These are phyloP conservation scores for Aspergillus pseudoviridinutans DNA, from an alignment of 2,329 filamentous ascomycete species.

Conservation along the genomic window DNA sequence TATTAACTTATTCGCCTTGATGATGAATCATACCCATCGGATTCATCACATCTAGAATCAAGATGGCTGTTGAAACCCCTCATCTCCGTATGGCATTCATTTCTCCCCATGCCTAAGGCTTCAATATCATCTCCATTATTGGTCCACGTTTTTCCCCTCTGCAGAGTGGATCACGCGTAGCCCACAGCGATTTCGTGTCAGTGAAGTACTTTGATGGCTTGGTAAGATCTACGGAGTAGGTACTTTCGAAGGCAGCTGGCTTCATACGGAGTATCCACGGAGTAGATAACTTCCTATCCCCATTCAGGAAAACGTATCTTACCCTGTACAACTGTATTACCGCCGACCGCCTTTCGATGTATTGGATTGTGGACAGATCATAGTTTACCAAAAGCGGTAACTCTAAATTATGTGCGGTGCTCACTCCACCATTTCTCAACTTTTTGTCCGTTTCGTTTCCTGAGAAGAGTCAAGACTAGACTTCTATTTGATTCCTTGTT, in stretches of 20 bases:
- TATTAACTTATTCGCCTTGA: neutral
- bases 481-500: constrained; percentile 8
- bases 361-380: neutral
- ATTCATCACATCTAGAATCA: neutral
- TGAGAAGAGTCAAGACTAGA: neutral
- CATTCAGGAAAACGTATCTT: neutral
- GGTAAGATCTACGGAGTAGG: neutral
- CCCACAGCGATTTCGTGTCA: constrained; percentile 2
- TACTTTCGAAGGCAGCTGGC: neutral
- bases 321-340: neutral
- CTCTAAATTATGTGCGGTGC: neutral
- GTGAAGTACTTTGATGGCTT: neutral
- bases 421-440: neutral
- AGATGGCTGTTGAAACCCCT: constrained; percentile 1
- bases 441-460: neutral
- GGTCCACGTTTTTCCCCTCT: constrained; percentile 19
- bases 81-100: neutral
- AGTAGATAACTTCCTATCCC: neutral
- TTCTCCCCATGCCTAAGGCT: constrained; percentile 1
- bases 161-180: constrained; percentile 6
- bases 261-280: neutral
- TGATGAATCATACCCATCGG: neutral
- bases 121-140: constrained; percentile 8
- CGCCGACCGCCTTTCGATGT: neutral
- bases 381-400: neutral